Percentiles rank a stretch among this genome's conserved stretches.
phyloP scores from a whole-genome alignment of 495 filamentous ascomycete genomes.

The Cetradonia linearis region DNA sequence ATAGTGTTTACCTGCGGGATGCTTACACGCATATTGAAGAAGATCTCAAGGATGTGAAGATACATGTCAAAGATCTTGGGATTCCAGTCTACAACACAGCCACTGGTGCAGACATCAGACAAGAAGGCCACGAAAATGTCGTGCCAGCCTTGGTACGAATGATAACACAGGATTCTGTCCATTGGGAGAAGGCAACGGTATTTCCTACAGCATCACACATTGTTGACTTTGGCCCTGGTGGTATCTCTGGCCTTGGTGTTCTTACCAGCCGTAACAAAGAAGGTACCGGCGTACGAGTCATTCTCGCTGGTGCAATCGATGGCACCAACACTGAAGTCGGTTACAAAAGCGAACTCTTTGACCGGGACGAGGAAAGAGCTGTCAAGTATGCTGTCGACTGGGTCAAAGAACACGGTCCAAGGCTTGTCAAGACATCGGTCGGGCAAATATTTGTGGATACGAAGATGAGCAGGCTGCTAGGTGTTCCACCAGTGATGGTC shows the following conservation, averaged over 20 bases:
- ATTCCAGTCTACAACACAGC: slow-evolving; percentile 85
- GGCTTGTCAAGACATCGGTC: slow-evolving; percentile 72
- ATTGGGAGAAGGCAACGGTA: slow-evolving; percentile 88
- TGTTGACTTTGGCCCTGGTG: slow-evolving; percentile 90
- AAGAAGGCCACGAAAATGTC: slow-evolving; percentile 51
- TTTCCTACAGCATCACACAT: slow-evolving; percentile 88
- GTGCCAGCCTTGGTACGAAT: slow-evolving; percentile 79
- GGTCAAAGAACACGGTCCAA: slow-evolving; percentile 91
- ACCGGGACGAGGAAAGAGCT: slow-evolving; percentile 83
- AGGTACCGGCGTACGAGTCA: slow-evolving; percentile 89
- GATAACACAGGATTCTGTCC: slow-evolving; percentile 83
- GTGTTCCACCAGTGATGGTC: slow-evolving; percentile 83
- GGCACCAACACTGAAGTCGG: slow-evolving; percentile 84
- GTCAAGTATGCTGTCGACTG: slow-evolving; percentile 96
- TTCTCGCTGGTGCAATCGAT: slow-evolving; percentile 82
- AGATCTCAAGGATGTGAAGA: slow-evolving; percentile 72
- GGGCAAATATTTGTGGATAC: slow-evolving; percentile 91
- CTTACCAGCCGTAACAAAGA: slow-evolving; percentile 97
- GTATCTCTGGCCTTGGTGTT: slow-evolving; percentile 92
- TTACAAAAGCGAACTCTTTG: slow-evolving; percentile 94
- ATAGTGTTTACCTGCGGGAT: slow-evolving; percentile 80
- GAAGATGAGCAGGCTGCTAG: slow-evolving; percentile 90
- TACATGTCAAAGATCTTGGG: slow-evolving; percentile 54
- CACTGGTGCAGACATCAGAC: slow-evolving; percentile 68
- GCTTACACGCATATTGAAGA: slow-evolving; percentile 71